Conservation (phyloP, 1,284 basidiomycete genomes). For the Heterobasidion irregulare region DNA sequence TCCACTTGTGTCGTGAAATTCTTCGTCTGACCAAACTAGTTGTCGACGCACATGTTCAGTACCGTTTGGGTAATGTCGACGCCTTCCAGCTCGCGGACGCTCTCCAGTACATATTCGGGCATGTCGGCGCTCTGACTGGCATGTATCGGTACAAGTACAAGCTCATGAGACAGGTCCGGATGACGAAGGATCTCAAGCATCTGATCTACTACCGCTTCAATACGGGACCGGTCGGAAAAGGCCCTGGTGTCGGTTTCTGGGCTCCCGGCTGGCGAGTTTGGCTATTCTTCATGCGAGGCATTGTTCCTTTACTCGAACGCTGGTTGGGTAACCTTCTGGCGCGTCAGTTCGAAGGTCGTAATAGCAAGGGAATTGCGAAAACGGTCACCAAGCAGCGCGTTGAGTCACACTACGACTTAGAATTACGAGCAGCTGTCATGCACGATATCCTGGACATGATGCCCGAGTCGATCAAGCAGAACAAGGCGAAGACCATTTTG, state of each 20-base stretch:
- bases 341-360: slow-evolving; percentile 96
- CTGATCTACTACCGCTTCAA: slow-evolving; percentile 98
- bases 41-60: slow-evolving; percentile 98
- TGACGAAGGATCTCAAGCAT: slow-evolving; percentile 99
- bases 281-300: slow-evolving; percentile 99
- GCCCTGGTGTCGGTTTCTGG: slow-evolving; percentile 99
- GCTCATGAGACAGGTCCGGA: slow-evolving; percentile 98
- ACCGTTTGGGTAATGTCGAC: slow-evolving; percentile 96
- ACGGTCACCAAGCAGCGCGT: slow-evolving; percentile 99
- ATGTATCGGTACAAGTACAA: slow-evolving; percentile 99
- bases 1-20: slow-evolving; percentile 97
- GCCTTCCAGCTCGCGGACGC: slow-evolving; percentile 99
- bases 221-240: slow-evolving; percentile 98
- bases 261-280: slow-evolving; percentile 99
- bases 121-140: slow-evolving; percentile 96
- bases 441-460: slow-evolving; percentile 99
- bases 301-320: slow-evolving; percentile 93
- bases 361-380: slow-evolving; percentile 92
- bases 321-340: slow-evolving; percentile 98
- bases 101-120: slow-evolving; percentile 95
- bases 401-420: slow-evolving; percentile 97
- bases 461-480: slow-evolving; percentile 98
- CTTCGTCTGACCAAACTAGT: slow-evolving; percentile 96
- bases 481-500: slow-evolving; percentile 98
- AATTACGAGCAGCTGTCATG: slow-evolving; percentile 98